These are phyloP conservation scores for Mycena floridula DNA, from an alignment of 768 basidiomycete genomes.

Conservation along the genomic window DNA sequence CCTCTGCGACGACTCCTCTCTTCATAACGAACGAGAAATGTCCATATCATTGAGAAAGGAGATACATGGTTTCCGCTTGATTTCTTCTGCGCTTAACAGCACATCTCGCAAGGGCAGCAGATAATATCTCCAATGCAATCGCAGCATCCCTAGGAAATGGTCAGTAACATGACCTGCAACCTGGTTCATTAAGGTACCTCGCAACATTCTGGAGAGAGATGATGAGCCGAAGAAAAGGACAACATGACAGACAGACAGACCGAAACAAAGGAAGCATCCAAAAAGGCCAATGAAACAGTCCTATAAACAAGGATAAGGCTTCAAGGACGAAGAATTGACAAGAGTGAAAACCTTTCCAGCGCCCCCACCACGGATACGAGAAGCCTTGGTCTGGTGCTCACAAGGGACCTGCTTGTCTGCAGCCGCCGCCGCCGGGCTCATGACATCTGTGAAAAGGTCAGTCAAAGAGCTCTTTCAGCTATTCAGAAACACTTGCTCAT, in stretches of 20 bases:
- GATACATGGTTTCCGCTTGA: too few species aligned
- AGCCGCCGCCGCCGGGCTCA: slow-evolving; percentile 32
- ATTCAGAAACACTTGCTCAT: slow-evolving; percentile 48
- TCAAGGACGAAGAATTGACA: slow-evolving; percentile 4
- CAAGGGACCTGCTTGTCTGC: slow-evolving; percentile 18
- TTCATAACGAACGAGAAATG: too few species aligned
- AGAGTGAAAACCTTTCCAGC: slow-evolving; percentile 47
- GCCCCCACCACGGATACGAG: slow-evolving; percentile 66
- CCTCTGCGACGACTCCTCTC: too few species aligned
- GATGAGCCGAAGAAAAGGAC: not conserved
- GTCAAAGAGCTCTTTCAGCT: not conserved
- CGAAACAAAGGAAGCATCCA: slow-evolving; percentile 70
- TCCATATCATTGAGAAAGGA: too few species aligned
- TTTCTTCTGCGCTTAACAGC: slow-evolving; percentile 56
- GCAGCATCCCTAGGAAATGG: slow-evolving; percentile 50
- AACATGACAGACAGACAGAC: slow-evolving; percentile 30
- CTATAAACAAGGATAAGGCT: slow-evolving; percentile 23
- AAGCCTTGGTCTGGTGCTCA: slow-evolving; percentile 40
- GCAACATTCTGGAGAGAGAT: slow-evolving; percentile 48
- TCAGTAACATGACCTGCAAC: not conserved
- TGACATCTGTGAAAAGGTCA: slow-evolving; percentile 28
- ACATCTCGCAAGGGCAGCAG: slow-evolving; percentile 80
- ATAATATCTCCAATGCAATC: slow-evolving; percentile 66
- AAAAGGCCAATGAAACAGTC: slow-evolving; percentile 60
- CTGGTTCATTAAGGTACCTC: slow-evolving; percentile 38